These are phyloP conservation scores for Pyrenophora seminiperda DNA, from an alignment of 2,329 filamentous ascomycete species.

Conservation along the genomic window DNA sequence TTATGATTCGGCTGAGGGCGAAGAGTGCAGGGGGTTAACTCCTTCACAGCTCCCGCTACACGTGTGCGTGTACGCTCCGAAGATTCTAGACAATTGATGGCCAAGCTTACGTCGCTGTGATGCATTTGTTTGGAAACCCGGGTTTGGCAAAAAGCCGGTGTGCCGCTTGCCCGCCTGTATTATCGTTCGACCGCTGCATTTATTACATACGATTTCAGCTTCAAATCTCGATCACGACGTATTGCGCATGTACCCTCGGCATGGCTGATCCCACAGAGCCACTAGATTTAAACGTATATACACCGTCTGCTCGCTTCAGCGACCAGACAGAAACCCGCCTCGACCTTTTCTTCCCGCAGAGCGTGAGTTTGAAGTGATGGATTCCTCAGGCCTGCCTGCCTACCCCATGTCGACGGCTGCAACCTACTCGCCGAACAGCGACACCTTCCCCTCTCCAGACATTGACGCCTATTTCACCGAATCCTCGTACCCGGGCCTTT, in stretches of 20 bases:
- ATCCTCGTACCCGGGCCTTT: conserved; percentile 4
- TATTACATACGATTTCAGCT: conserved; percentile 3
- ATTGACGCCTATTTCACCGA: conserved; percentile 8
- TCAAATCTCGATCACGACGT: conserved; percentile 9
- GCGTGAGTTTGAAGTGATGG: conserved; percentile 1
- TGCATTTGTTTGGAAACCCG: conserved; percentile 2
- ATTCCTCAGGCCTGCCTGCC: conserved; percentile 5
- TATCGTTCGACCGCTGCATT: conserved; percentile 10
- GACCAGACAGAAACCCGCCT: background rate
- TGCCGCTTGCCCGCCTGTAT: background rate
- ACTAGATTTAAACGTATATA: conserved; percentile 10
- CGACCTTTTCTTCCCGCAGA: background rate
- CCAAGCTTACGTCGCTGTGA: conserved; percentile 12
- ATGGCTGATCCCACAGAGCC: conserved; percentile 4
- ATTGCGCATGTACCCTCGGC: conserved; percentile 6
- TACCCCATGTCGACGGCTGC: conserved; percentile 2
- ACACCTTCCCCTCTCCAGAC: conserved; percentile 9
- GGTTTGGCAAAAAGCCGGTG: conserved; percentile 9
- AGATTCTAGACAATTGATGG: conserved; percentile 6
- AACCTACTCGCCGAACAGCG: conserved; percentile 12
- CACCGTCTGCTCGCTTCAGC: background rate
- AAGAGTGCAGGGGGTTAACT: background rate
- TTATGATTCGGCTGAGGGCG: conserved; percentile 2
- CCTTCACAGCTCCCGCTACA: background rate
- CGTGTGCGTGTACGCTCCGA: conserved; percentile 3